Evolutionary conservation across 1,139 yeast species (phyloP), one percentile per base, ranked within the genome.

Genomic region (Pichia sp.): DNA sequence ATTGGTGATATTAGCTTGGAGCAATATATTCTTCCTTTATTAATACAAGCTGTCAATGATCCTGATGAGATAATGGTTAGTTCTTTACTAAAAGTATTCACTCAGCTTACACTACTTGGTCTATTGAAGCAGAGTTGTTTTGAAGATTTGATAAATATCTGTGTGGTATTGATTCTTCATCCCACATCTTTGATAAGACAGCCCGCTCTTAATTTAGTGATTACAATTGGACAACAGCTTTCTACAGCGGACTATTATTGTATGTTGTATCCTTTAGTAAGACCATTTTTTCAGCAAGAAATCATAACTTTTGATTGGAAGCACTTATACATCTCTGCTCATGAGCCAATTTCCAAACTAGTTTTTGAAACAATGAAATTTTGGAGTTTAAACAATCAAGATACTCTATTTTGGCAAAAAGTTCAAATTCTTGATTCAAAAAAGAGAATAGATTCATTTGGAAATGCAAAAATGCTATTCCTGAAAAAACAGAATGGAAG

Each of bases 181-280:
- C 98, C 98, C 0, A 88, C 88, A 59, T 81, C 78, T 44, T 81
- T 95, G 81, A 80, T 91, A 8, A 66, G 96, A 35, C 85, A 83
- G 46, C 73, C 84, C 3, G 76, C 83, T 0, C 56, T 88, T 30
- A 63, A 70, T 4, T 66, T 88, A 38, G 67, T 88, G 1, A 66
- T 83, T 1, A 71, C 83, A 0, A 72, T 84, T 4, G 76, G 84
- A 3, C 67, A 68, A 3, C 78, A 78, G 53, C 61, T 88, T 34
- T 68, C 80, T 14, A 71, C 78, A 25, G 94, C 96, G 0, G 96
- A 91, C 53, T 63, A 77, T 10, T 84, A 83, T 52, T 89, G 97
- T 55, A 72, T 86, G 56, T 62, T 89, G 18, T 81, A 85, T 49
- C 97, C 97, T 0, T 68, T 84, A 25, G 70, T 91, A n/a, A 71